Evolutionary conservation across 768 basidiomycete species (phyloP).

Genomic region (Hypholoma fasciculare): DNA sequence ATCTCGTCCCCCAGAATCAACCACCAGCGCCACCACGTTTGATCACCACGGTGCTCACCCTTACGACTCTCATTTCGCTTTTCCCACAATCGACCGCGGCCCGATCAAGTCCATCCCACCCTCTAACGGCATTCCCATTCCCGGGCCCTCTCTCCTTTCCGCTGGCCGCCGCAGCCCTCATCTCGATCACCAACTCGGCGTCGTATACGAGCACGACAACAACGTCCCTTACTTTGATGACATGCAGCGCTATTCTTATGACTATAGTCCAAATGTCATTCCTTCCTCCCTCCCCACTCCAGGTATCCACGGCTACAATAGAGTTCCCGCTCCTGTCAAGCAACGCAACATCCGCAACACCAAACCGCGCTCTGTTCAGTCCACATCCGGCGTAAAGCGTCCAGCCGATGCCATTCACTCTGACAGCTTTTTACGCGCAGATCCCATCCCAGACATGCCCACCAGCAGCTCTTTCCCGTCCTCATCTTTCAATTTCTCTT

Average conservation of each 20-base stretch:
- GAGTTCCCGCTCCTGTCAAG: constrained; percentile 32
- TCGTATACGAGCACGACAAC: constrained; percentile 36
- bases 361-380: constrained; percentile 32
- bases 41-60: constrained; percentile 43
- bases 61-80: constrained; percentile 47
- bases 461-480: constrained; percentile 61
- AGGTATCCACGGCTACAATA: constrained; percentile 60
- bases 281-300: constrained; percentile 76
- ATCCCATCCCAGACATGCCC: constrained; percentile 48
- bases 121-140: constrained; percentile 36
- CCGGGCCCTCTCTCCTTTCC: constrained; percentile 43
- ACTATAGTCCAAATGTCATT: constrained; percentile 43
- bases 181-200: constrained; percentile 40
- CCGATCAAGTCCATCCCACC: constrained; percentile 19
- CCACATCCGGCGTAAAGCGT: constrained; percentile 64
- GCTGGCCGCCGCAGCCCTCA: constrained; percentile 48
- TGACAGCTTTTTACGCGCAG: constrained; percentile 78
- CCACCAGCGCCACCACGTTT: constrained; percentile 45
- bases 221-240: constrained; percentile 19
- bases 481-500: constrained; percentile 71
- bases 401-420: constrained; percentile 79
- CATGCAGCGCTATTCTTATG: constrained; percentile 10
- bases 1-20: constrained; percentile 67
- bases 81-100: constrained; percentile 33
- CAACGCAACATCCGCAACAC: constrained; percentile 45